Conservation (phyloP, 1,139 yeast species). For the Schwanniomyces etchellsii region DNA sequence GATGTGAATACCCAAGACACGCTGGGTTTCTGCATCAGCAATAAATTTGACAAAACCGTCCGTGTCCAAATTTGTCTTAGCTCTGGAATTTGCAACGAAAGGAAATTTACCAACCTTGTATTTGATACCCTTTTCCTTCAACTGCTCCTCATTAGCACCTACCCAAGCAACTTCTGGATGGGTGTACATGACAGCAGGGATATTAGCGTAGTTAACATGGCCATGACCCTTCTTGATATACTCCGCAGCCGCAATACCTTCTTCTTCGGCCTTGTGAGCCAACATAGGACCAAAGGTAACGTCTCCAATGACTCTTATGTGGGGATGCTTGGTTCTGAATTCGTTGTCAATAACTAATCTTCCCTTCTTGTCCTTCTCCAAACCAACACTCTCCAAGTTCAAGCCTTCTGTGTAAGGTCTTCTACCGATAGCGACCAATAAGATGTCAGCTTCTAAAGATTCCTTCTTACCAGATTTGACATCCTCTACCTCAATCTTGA, state of each 20-base stretch:
- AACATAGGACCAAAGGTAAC: conserved; percentile 98
- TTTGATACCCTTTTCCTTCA: conserved; percentile 87
- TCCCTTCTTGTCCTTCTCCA: conserved; percentile 88
- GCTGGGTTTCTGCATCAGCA: conserved; percentile 95
- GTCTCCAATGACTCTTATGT: conserved; percentile 97
- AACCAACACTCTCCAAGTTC: conserved; percentile 80
- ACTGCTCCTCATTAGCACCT: conserved; percentile 93
- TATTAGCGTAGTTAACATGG: conserved; percentile 95
- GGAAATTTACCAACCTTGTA: conserved; percentile 98
- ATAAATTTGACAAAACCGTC: conserved; percentile 96
- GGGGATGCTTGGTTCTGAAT: conserved; percentile 86
- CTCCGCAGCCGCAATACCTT: conserved; percentile 98
- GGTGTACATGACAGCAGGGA: conserved; percentile 97
- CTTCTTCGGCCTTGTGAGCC: conserved; percentile 99
- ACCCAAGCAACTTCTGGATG: conserved; percentile 99
- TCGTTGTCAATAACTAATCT: conserved; percentile 92
- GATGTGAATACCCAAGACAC: conserved; percentile 94
- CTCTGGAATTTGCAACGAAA: conserved; percentile 98
- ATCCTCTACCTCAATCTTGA: conserved; percentile 83
- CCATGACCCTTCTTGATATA: conserved; percentile 91
- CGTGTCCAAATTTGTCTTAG: conserved; percentile 94
- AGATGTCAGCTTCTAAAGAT: conserved; percentile 80
- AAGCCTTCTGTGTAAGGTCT: conserved; percentile 94
- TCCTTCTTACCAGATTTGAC: conserved; percentile 82
- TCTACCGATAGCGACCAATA: conserved; percentile 97